Evolutionary conservation across 257 asterid species (phyloP).

Genomic region (Rhazya stricta): DNA sequence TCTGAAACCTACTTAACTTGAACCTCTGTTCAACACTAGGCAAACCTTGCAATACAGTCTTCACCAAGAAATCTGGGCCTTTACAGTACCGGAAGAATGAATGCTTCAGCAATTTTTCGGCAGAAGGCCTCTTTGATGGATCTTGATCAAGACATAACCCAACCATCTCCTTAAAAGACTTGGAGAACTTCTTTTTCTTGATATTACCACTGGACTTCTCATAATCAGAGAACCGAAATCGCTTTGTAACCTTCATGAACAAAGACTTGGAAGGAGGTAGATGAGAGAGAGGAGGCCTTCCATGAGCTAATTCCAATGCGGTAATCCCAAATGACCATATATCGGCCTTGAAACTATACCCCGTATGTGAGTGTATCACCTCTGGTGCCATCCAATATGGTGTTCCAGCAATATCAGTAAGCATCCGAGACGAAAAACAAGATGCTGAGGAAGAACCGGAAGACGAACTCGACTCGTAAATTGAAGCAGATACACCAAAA

Average conservation of each 20-base stretch:
- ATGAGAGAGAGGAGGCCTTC: slow-evolving; percentile 82
- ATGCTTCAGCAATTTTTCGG: slow-evolving; percentile 64
- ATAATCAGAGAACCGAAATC: slow-evolving; percentile 67
- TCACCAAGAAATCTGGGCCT: slow-evolving; percentile 56
- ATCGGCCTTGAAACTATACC: slow-evolving; percentile 78
- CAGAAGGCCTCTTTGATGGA: slow-evolving; percentile 70
- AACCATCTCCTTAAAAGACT: slow-evolving; percentile 68
- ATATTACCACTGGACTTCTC: slow-evolving; percentile 37
- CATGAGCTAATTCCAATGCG: slow-evolving; percentile 79
- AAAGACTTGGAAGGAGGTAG: slow-evolving; percentile 74
- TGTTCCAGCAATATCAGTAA: slow-evolving; percentile 65
- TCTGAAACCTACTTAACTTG: slow-evolving; percentile 16
- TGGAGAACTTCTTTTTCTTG: slow-evolving; percentile 59
- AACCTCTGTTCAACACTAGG: slow-evolving; percentile 65
- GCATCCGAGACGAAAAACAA: slow-evolving; percentile 38
- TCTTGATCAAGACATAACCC: slow-evolving; percentile 79
- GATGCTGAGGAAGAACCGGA: slow-evolving; percentile 23
- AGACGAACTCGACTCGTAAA: slow-evolving; percentile 40
- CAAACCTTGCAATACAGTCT: slow-evolving; percentile 58
- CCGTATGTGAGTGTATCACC: slow-evolving; percentile 70
- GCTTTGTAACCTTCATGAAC: slow-evolving; percentile 68
- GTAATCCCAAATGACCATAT: slow-evolving; percentile 93
- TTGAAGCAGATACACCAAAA: slow-evolving; percentile 81
- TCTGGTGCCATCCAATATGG: slow-evolving; percentile 96
- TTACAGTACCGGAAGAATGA: slow-evolving; percentile 60